Conservation (phyloP, 2,329 filamentous ascomycete species). For the Fusarium sp. region DNA sequence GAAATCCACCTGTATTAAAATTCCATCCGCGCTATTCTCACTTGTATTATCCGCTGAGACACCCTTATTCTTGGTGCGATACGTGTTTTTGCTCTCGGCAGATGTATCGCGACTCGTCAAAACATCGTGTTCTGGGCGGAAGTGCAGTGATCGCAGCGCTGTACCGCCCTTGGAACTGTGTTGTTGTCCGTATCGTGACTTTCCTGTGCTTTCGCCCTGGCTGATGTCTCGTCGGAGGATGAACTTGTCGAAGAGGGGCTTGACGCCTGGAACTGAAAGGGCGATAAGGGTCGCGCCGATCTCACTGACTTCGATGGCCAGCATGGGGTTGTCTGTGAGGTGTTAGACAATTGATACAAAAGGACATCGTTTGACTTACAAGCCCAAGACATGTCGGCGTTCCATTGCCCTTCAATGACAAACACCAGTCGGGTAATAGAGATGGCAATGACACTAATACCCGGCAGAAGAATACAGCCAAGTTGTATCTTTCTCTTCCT, state of each 20-base stretch:
- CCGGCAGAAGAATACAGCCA: conserved; percentile 61
- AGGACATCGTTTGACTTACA: conserved; percentile 41
- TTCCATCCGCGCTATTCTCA: conserved; percentile 48
- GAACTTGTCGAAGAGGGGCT: conserved; percentile 58
- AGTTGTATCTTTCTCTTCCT: conserved; percentile 61
- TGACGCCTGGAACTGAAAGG: conserved; percentile 63
- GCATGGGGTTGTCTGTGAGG: conserved; percentile 57
- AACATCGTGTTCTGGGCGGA: conserved; percentile 48
- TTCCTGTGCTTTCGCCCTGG: conserved; percentile 32
- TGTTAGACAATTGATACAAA: not conserved
- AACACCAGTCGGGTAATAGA: conserved; percentile 61
- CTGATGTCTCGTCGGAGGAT: conserved; percentile 46
- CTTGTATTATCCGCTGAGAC: conserved; percentile 41
- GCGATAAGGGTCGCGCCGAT: conserved; percentile 64
- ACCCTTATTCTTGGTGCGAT: conserved; percentile 32
- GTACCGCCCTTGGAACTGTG: conserved; percentile 44
- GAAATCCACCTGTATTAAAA: conserved; percentile 54
- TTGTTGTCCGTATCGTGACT: conserved; percentile 42
- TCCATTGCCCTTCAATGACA: conserved; percentile 61
- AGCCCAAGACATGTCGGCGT: conserved; percentile 62
- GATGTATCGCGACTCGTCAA: conserved; percentile 47
- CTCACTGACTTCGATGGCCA: conserved; percentile 63
- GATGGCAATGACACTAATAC: conserved; percentile 63
- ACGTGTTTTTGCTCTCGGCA: conserved; percentile 39
- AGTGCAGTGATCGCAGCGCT: conserved; percentile 48